Evolutionary conservation across 768 basidiomycete genomes (phyloP).

Genomic region (Phaeotremella fagi): DNA sequence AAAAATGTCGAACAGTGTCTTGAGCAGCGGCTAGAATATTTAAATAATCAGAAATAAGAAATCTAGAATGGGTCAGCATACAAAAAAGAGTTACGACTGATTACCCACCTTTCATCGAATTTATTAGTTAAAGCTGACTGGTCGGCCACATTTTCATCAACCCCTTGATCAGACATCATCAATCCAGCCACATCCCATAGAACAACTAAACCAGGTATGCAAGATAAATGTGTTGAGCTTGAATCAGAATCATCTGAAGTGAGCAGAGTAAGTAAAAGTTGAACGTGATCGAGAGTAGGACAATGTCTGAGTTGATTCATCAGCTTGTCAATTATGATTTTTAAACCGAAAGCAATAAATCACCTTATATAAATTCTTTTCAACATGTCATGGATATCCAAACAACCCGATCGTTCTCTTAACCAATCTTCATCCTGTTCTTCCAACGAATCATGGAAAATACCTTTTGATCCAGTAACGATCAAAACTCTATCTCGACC

Average conservation of each 20-base stretch:
- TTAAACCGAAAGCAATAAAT: background rate
- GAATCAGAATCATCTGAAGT: conserved; percentile 2
- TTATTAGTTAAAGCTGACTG: background rate
- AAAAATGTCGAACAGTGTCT: conserved; percentile 23
- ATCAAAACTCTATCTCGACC: conserved; percentile 19
- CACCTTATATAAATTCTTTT: conserved; percentile 34
- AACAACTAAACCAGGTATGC: conserved; percentile 25
- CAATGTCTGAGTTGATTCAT: conserved; percentile 31
- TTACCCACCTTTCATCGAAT: background rate
- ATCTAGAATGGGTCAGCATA: conserved; percentile 5
- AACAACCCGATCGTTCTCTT: conserved; percentile 22
- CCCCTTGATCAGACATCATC: conserved; percentile 26
- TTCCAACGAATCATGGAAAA: conserved; percentile 14
- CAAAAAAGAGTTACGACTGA: background rate
- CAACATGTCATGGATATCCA: conserved; percentile 13
- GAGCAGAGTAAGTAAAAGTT: conserved; percentile 24
- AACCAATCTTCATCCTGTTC: conserved; percentile 41
- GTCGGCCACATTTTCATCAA: conserved; percentile 23
- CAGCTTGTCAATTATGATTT: too few species aligned
- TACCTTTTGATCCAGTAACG: conserved; percentile 19
- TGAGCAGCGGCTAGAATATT: conserved; percentile 20
- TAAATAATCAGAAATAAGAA: conserved; percentile 28
- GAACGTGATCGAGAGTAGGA: conserved; percentile 24
- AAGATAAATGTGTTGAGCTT: conserved; percentile 1
- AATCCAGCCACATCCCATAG: conserved; percentile 31